Evolutionary conservation across 2,329 filamentous ascomycete species (phyloP).

Genomic region (Davidsoniella virescens): DNA sequence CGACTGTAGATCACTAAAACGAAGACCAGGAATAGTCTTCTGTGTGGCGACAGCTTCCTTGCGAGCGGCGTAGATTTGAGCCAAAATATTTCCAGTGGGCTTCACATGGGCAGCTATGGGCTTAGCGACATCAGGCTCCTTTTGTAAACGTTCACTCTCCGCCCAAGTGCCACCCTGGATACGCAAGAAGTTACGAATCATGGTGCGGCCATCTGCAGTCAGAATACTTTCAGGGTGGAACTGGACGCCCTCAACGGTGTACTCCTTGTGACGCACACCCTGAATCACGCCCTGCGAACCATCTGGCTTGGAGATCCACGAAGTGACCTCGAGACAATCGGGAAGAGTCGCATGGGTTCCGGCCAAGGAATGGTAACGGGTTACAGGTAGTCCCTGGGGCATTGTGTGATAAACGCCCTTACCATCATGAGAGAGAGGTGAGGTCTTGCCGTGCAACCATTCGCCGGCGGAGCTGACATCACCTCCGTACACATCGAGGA

Average conservation of each 20-base stretch:
- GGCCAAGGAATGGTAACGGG: conserved; percentile 88
- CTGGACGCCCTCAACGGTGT: conserved; percentile 85
- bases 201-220: conserved; percentile 69
- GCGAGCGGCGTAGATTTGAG: conserved; percentile 76
- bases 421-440: conserved; percentile 69
- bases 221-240: conserved; percentile 97
- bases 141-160: conserved; percentile 50
- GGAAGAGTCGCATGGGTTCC: conserved; percentile 81
- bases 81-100: conserved; percentile 55
- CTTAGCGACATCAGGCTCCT: conserved; percentile 18
- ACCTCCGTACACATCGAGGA: conserved; percentile 85
- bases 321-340: conserved; percentile 71
- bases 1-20: conserved; percentile 68
- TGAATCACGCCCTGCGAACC: conserved; percentile 79
- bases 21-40: conserved; percentile 70
- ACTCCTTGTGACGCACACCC: conserved; percentile 87
- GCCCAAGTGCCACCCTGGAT: conserved; percentile 86
- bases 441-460: conserved; percentile 95
- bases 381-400: conserved; percentile 67
- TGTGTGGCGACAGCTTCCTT: conserved; percentile 61
- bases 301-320: conserved; percentile 67
- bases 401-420: conserved; percentile 86
- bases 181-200: conserved; percentile 83
- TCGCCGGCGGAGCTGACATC: conserved; percentile 85
- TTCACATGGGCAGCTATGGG: conserved; percentile 34